Base-by-base conservation (phyloP, 192 early-diverging fungal species). In the Haplosporangium gracile region DNA sequence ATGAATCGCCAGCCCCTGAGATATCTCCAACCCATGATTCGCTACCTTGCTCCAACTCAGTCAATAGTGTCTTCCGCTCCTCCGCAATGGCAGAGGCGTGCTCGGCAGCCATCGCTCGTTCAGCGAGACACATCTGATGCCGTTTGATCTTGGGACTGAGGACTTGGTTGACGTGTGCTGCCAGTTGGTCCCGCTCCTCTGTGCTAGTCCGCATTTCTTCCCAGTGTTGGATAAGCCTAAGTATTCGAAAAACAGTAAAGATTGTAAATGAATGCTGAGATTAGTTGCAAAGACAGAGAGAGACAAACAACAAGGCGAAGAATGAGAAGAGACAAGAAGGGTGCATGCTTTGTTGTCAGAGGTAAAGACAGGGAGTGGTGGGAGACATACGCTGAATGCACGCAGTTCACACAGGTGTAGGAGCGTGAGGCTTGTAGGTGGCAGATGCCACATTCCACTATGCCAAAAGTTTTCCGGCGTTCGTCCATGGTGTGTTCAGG, bases 11-110 rank as follows among this genome's bases (percentile, higher is more conserved):
- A 42, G 40, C 26, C 26, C 71, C 29, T 45, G 7, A 11, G 20
- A 42, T 20, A 42, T 13, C 34, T 26, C 40, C 69, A 20, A 71
- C 42, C 34, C 15, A 32, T 22, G 29, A 9, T 76, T 18, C 24
- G 36, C 39, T 81, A 86, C 84, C 84, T 80, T 86, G 84, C 26
- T 86, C 84, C 18, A 86, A 68, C n/a, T 81, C 84, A 1, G 39
- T 26, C 16, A 74, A 10, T 4, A 86, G 47, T 26, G 45, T 29
- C 24, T 71, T 80, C 24, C 76, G 40, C 29, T 86, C 84, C 40
- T 78, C 79, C 2, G 71, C 49, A 69, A 86, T 80, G 2, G 69
- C 53, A 7, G 49, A 70, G 24, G 78, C 70, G 53, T 86, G 84
- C 10, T 86, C 75, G 1, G 70, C 75, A 43, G 84, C 84, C 78